phyloP scores from a whole-genome alignment of 345 rosid species.

The Bruguiera sexangula region DNA sequence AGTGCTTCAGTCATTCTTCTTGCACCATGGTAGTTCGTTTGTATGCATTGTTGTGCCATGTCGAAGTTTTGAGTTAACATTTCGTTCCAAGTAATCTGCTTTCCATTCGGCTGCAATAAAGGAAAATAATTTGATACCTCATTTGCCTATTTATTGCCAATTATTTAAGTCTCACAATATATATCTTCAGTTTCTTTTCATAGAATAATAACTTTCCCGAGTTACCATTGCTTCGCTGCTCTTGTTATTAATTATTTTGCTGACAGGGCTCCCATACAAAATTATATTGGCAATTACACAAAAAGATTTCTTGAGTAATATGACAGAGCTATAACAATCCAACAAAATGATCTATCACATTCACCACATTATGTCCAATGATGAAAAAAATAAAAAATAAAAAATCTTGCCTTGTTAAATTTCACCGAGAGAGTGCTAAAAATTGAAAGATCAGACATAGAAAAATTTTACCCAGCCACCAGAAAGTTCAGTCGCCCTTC shows the following conservation, averaged over 20 bases:
- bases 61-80: constrained; percentile 18
- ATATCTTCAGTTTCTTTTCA: background rate
- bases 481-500: constrained; percentile 7
- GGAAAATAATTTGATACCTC: background rate
- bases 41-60: constrained; percentile 32
- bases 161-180: background rate
- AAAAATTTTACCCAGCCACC: constrained; percentile 21
- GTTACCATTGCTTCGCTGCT: no score
- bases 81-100: constrained; percentile 9
- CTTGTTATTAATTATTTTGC: no score
- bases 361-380: no score
- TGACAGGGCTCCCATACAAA: no score
- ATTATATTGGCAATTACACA: no score
- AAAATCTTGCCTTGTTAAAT: background rate
- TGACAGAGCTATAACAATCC: no score
- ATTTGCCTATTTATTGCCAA: background rate
- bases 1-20: constrained; percentile 34
- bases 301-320: no score
- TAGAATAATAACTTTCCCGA: no score
- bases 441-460: background rate
- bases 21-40: constrained; percentile 46
- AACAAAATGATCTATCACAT: no score
- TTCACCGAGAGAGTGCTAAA: background rate
- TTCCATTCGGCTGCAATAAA: constrained; percentile 15
- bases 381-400: background rate